These are phyloP conservation scores for Cnidoscolus chayamansa DNA, from an alignment of 441 rosid species.

Conservation along the genomic window DNA sequence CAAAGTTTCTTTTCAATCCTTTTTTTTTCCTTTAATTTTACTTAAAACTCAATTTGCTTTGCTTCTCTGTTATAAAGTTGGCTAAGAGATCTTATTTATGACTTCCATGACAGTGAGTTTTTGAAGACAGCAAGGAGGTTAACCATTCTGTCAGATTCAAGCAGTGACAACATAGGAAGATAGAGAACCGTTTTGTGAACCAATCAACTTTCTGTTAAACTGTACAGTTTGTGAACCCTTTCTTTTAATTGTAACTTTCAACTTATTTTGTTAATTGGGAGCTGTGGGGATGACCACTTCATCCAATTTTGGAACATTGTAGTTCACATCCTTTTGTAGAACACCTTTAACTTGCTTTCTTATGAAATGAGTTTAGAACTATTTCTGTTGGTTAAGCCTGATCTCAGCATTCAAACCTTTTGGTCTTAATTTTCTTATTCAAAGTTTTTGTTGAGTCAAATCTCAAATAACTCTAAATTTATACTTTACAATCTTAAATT, in stretches of 20 bases:
- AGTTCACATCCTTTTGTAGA: conserved; percentile 18
- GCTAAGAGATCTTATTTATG: not conserved
- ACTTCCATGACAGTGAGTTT: conserved; percentile 56
- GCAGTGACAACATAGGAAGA: conserved; percentile 54
- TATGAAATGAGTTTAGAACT: conserved; percentile 19
- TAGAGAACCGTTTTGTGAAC: conserved; percentile 29
- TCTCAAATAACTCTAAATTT: too few species aligned
- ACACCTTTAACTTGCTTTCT: conserved; percentile 17
- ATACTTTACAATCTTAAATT: too few species aligned
- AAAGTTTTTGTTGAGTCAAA: too few species aligned
- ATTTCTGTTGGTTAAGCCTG: not conserved
- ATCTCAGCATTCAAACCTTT: not conserved
- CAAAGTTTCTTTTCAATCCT: not conserved
- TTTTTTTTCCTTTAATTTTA: not conserved
- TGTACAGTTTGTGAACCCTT: conserved; percentile 37
- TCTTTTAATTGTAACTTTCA: conserved; percentile 4
- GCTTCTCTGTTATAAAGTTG: not conserved
- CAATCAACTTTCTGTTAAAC: conserved; percentile 5
- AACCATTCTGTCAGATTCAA: conserved; percentile 60
- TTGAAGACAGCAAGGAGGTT: conserved; percentile 72
- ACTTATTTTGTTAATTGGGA: conserved; percentile 14
- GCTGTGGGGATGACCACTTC: conserved; percentile 22
- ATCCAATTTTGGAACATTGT: conserved; percentile 28
- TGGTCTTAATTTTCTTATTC: not conserved
- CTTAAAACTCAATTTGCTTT: not conserved